These are phyloP conservation scores for Ganoderma lucidum DNA, from an alignment of 1,284 basidiomycete species.

Conservation along the genomic window DNA sequence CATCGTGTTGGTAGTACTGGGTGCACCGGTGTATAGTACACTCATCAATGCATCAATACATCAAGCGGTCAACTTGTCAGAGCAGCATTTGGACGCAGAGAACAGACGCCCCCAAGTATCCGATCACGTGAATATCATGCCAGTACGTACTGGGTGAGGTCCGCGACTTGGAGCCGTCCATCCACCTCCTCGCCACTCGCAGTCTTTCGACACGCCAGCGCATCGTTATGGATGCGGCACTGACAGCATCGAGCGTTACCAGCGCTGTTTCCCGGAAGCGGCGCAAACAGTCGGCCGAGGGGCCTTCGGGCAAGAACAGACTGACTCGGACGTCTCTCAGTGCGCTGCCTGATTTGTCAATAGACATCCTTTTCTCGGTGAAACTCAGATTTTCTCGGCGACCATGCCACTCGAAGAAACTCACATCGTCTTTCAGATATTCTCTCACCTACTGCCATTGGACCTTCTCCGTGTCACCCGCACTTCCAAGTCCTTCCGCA, in stretches of 20 bases:
- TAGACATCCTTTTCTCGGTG: background rate
- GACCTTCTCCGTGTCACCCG: background rate
- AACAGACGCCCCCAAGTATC: too few relatives aligned
- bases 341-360: background rate
- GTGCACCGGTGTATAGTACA: too few relatives aligned
- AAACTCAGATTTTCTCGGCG: background rate
- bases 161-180: background rate
- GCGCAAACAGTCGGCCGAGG: background rate
- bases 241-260: background rate
- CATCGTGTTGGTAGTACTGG: too few relatives aligned
- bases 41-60: too few relatives aligned
- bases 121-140: too few relatives aligned
- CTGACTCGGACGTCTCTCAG: background rate
- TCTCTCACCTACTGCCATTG: background rate
- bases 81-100: background rate
- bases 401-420: background rate
- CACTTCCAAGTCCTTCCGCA: background rate
- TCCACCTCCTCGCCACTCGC: background rate
- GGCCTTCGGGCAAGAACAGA: too few relatives aligned
- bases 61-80: too few relatives aligned
- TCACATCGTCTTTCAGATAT: slow-evolving; percentile 2
- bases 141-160: too few relatives aligned
- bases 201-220: background rate
- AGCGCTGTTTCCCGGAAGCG: background rate
- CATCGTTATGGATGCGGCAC: background rate